Evolutionary conservation across 371 early-diverging fungal genomes (phyloP), one percentile per base, ranked within the genome.

Genomic region (Rhizopus delemar): DNA sequence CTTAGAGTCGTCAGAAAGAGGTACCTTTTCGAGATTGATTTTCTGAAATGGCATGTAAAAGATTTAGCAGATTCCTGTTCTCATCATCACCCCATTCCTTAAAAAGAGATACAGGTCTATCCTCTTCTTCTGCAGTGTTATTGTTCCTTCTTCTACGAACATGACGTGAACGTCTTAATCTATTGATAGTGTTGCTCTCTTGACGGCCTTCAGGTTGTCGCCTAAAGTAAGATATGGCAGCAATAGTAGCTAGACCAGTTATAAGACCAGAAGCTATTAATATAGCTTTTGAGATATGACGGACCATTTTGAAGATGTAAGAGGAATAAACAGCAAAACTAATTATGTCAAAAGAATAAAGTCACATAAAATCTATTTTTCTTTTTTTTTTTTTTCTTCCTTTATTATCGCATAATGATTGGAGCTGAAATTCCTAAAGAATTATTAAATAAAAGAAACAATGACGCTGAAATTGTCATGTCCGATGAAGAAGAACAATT

Each of bases 21-120:
- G 43, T 80, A 87, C 94, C 91, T 86, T 90, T 90, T 6, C 88
- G 82, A 6, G 93, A 86, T 66, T 93, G 92, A 59, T 92, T 93
- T 59, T 94, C 94, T 0, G 95, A 90, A 43, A 95, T 91, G 3
- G 92, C 81, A 66, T 90, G 86, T 9, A 96, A 73, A n/a, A 96
- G 69, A 28, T 86, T 80, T 51, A 95, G 67, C 41, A 96, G 68
- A 35, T 84, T 83, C 29, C 81, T 73, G 33, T 78, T 82, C 13
- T 86, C 84, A 55, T 85, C 80, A n/a, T 73, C 72, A 22, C 62
- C 62, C 76, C 77, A 76, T 35, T 77, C 78, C 45, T 71, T 74
- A 32, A 74, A 69, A 0, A 66, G 28, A 4, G 70, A 63, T 5
- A 65, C 36, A 11, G 63, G 55, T 46, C 59, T 50, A 41, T 55